Conservation (phyloP, 768 basidiomycete genomes). For the Dacryopinax primogenitus region DNA sequence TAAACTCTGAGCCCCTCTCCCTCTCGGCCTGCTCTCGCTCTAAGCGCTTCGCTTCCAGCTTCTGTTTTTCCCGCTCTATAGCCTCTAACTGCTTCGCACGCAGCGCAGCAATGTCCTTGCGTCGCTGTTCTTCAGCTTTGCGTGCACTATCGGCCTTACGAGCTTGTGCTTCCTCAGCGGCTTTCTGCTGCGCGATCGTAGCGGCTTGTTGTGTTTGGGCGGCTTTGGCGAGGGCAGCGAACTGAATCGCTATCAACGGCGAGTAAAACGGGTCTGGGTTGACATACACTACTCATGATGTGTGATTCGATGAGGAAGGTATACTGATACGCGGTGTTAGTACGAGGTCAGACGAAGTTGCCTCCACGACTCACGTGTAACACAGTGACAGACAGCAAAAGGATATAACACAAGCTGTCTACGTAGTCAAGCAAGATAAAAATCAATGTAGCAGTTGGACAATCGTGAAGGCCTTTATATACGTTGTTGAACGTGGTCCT, state of each 20-base stretch:
- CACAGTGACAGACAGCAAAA: background rate
- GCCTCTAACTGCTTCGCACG: background rate
- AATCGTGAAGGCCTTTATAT: background rate
- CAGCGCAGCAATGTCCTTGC: background rate
- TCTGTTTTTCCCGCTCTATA: background rate
- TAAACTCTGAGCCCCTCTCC: background rate
- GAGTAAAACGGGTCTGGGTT: background rate
- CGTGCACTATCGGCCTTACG: background rate
- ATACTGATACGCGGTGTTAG: background rate
- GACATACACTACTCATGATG: conserved; percentile 1
- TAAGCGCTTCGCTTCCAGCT: background rate
- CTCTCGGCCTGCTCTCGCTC: background rate
- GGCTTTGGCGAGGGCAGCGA: background rate
- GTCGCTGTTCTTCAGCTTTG: background rate
- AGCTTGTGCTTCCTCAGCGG: background rate
- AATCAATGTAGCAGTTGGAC: background rate
- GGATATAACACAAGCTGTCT: background rate
- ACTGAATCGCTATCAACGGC: background rate
- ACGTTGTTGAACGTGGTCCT: background rate
- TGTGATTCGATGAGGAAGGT: background rate
- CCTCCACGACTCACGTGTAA: background rate
- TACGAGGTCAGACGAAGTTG: background rate
- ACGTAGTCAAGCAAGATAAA: background rate
- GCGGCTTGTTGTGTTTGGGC: background rate
- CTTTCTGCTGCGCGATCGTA: background rate